Evolutionary conservation across 208 protist genomes (phyloP).

Genomic region (Porcisia hertigi): DNA sequence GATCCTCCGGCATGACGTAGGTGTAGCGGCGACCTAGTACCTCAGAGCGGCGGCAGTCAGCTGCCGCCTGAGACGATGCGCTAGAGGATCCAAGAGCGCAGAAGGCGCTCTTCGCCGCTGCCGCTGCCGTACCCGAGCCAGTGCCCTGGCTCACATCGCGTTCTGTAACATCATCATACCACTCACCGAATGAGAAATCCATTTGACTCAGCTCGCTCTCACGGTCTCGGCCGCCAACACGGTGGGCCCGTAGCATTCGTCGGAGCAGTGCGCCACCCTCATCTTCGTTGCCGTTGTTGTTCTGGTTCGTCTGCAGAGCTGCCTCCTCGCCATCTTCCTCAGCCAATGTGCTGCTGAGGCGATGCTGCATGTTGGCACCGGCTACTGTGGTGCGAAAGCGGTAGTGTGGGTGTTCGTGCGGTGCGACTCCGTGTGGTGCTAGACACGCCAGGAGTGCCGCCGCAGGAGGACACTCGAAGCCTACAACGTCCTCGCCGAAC

Average conservation of each 20-base stretch:
- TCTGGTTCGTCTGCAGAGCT: not conserved
- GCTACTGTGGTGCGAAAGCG: not conserved
- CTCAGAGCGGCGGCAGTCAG: constrained; percentile 4
- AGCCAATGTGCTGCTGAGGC: not conserved
- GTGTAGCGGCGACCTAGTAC: constrained; percentile 19
- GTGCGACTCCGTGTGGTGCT: constrained; percentile 15
- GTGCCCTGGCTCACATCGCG: not conserved
- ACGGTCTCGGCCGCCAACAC: not conserved
- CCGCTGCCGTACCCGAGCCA: not conserved
- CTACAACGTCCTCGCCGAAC: constrained; percentile 79
- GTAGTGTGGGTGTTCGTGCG: constrained; percentile 23
- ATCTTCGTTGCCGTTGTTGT: not conserved
- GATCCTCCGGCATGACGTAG: constrained; percentile 41
- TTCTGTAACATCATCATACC: constrained; percentile 8
- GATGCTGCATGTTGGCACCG: too few relatives aligned
- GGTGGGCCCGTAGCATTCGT: not conserved
- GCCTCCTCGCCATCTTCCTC: constrained; percentile 2
- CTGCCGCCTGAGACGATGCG: not conserved
- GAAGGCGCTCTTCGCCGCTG: not conserved
- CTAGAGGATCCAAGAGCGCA: not conserved
- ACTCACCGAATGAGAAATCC: constrained; percentile 15
- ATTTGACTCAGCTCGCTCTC: constrained; percentile 6
- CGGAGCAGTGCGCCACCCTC: not conserved
- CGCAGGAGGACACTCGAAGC: constrained; percentile 61
- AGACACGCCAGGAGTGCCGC: constrained; percentile 31